These are phyloP conservation scores for Combretum micranthum DNA, from an alignment of 345 rosid genomes.

Conservation along the genomic window DNA sequence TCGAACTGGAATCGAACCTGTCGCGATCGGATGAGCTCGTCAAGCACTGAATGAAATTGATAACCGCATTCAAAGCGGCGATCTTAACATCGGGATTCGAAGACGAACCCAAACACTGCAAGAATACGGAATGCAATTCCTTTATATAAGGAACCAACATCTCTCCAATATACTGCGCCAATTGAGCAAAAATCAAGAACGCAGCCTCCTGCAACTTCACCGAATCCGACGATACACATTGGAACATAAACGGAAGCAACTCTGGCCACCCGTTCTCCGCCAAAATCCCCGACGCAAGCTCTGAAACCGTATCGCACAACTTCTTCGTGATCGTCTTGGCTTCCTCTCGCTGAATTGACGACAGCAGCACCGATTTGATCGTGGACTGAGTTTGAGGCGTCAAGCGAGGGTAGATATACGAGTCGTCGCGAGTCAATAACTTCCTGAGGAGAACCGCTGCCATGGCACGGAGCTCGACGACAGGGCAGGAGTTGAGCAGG, in stretches of 20 bases:
- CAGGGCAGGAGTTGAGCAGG: conserved; percentile 69
- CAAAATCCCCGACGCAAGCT: conserved; percentile 81
- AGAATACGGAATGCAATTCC: conserved; percentile 77
- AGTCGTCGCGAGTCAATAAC: conserved; percentile 81
- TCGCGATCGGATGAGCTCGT: conserved; percentile 67
- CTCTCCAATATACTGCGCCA: conserved; percentile 88
- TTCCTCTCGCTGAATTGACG: conserved; percentile 74
- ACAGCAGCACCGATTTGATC: conserved; percentile 62
- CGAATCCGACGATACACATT: conserved; percentile 78
- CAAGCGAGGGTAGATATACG: conserved; percentile 86
- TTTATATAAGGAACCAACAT: conserved; percentile 66
- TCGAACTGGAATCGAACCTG: conserved; percentile 22
- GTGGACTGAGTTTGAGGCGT: conserved; percentile 65
- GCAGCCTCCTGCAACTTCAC: conserved; percentile 86
- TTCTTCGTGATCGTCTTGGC: conserved; percentile 75
- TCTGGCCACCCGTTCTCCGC: conserved; percentile 96
- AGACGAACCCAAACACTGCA: conserved; percentile 55
- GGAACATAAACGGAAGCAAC: conserved; percentile 87
- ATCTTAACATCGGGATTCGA: conserved; percentile 79
- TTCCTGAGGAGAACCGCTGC: conserved; percentile 91
- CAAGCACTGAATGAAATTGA: conserved; percentile 86
- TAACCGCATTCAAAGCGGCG: conserved; percentile 87
- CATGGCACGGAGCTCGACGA: conserved; percentile 85
- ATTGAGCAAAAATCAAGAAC: conserved; percentile 83
- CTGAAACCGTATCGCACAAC: conserved; percentile 90